A percentile compares a stretch with the other conserved stretches of the same genome.
Evolutionary conservation across 2,329 filamentous ascomycete genomes (phyloP).

Genomic region (Lojkania enalia): DNA sequence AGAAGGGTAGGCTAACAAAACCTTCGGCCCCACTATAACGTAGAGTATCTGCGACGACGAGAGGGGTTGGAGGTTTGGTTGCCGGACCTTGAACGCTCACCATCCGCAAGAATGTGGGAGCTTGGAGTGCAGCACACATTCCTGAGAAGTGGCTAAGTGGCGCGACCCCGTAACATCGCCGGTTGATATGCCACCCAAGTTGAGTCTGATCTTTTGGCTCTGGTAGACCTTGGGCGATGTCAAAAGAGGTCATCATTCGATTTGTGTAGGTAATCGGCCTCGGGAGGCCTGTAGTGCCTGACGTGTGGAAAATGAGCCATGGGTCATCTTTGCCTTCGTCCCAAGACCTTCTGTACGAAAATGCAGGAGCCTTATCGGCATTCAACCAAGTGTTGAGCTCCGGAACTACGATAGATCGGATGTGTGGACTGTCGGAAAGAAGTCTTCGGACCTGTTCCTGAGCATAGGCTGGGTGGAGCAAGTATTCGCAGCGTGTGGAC

Average conservation of each 20-base stretch:
- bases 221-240: slow-evolving; percentile 11
- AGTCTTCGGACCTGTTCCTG: too few species aligned
- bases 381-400: not conserved
- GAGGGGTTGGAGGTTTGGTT: slow-evolving; percentile 10
- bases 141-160: slow-evolving; percentile 9
- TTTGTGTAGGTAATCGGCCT: slow-evolving; percentile 18
- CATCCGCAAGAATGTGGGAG: too few species aligned
- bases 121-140: slow-evolving; percentile 11
- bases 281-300: slow-evolving; percentile 29
- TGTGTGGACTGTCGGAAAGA: too few species aligned
- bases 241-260: slow-evolving; percentile 15
- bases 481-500: not conserved
- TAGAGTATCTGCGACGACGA: too few species aligned
- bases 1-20: too few species aligned
- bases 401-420: too few species aligned
- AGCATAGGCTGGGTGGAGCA: too few species aligned
- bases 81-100: slow-evolving; percentile 11
- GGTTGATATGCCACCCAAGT: slow-evolving; percentile 3
- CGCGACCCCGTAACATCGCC: slow-evolving; percentile 12
- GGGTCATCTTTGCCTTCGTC: slow-evolving; percentile 23
- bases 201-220: slow-evolving; percentile 7
- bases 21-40: too few species aligned
- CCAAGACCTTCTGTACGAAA: slow-evolving; percentile 12
- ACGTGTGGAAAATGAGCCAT: slow-evolving; percentile 38
- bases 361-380: not conserved